Evolutionary conservation across 192 early-diverging fungal genomes (phyloP).

Genomic region (Neocallimastix lanati): DNA sequence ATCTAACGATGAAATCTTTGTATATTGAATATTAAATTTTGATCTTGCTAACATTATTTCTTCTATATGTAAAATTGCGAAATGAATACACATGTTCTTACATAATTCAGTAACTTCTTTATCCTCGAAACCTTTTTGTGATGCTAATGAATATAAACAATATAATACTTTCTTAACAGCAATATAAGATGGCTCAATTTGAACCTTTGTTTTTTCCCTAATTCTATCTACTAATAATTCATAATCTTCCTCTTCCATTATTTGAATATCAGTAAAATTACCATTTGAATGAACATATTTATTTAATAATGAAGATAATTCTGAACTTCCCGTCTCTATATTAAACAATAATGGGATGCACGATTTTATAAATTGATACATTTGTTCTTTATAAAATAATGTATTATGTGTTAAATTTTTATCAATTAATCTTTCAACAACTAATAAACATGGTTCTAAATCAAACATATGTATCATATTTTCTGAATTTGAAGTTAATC

Average conservation of each 20-base stretch:
- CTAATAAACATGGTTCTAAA: not conserved
- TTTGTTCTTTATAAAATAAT: not conserved
- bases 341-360: not conserved
- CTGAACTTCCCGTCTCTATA: not conserved
- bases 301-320: not conserved
- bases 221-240: not conserved
- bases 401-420: not conserved
- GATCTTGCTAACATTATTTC: not conserved
- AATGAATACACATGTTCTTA: not conserved
- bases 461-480: not conserved
- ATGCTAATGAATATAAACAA: not conserved
- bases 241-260: not conserved
- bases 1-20: constrained; percentile 4
- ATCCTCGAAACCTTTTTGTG: not conserved
- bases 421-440: not conserved
- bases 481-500: not conserved
- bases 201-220: not conserved
- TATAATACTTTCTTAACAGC: not conserved
- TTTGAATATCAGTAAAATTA: not conserved
- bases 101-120: not conserved
- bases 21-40: not conserved
- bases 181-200: not conserved
- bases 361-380: not conserved
- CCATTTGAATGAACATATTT: not conserved
- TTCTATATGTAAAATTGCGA: not conserved